Evolutionary conservation across 2,329 filamentous ascomycete genomes (phyloP).

Genomic region (Talaromyces sp.): DNA sequence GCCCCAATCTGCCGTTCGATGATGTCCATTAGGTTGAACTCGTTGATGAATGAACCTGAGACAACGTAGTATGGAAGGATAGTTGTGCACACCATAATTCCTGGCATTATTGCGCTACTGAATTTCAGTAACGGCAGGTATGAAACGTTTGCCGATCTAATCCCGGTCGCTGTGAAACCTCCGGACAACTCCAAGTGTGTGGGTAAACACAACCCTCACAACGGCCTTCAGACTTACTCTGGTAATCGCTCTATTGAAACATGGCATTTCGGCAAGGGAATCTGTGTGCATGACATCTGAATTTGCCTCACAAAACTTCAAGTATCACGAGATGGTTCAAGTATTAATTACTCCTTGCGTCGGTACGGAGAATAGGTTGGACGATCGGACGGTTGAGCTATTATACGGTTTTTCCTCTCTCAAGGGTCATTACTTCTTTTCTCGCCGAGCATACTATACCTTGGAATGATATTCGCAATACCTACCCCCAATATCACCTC

Average conservation of each 20-base stretch:
- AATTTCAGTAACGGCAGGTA: neutral
- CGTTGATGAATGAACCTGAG: neutral
- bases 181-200: neutral
- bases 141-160: neutral
- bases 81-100: conserved; percentile 3
- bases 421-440: neutral
- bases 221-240: neutral
- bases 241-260: neutral
- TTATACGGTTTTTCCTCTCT: neutral
- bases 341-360: neutral
- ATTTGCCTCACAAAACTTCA: neutral
- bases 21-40: neutral
- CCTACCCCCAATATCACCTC: neutral
- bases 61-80: neutral
- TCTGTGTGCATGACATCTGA: neutral
- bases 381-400: neutral
- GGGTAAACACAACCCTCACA: neutral
- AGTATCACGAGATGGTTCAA: conserved; percentile 1
- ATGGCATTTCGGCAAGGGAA: neutral
- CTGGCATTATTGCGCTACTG: neutral
- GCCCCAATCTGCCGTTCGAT: neutral
- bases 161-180: neutral
- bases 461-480: neutral
- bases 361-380: neutral
- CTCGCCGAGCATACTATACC: neutral